phyloP scores from a whole-genome alignment of 257 asterid species.

The Gentiana dahurica region DNA sequence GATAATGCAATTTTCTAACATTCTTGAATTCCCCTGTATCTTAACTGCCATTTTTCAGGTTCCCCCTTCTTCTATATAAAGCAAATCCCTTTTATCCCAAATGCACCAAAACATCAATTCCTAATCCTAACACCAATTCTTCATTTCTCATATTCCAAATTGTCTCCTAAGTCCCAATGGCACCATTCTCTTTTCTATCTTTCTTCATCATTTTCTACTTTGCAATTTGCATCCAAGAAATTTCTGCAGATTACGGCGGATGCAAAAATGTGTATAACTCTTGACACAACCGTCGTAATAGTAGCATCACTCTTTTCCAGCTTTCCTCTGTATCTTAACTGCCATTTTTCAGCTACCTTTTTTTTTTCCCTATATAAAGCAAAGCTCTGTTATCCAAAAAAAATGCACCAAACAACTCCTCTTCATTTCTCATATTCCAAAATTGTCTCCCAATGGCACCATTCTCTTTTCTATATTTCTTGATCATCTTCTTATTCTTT shows the following conservation, averaged over 20 bases:
- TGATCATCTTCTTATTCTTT: slow-evolving; percentile 5
- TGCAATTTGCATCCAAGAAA: slow-evolving; percentile 12
- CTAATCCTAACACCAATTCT: not conserved
- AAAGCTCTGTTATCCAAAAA: slow-evolving; percentile 5
- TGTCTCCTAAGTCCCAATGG: not conserved
- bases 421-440: not conserved
- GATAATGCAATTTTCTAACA: slow-evolving; percentile 20
- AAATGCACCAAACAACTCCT: not conserved
- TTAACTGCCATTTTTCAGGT: slow-evolving; percentile 2
- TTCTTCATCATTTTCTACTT: slow-evolving; percentile 9
- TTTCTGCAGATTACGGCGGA: too few relatives aligned
- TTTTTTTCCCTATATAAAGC: slow-evolving; percentile 32
- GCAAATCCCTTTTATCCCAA: slow-evolving; percentile 11
- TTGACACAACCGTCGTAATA: too few relatives aligned
- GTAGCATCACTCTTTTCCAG: slow-evolving; percentile 19
- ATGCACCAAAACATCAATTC: not conserved
- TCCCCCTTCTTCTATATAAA: slow-evolving; percentile 30
- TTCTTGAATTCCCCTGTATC: slow-evolving; percentile 1
- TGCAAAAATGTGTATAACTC: too few relatives aligned
- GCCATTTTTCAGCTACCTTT: slow-evolving; percentile 4
- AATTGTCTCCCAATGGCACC: slow-evolving; percentile 5
- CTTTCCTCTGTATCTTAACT: not conserved
- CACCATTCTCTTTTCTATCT: slow-evolving; percentile 16
- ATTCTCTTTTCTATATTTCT: slow-evolving; percentile 17
- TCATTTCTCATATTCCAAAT: slow-evolving; percentile 6